Conservation (phyloP, 139 green algal genomes). For the Tetratostichococcus sp. region DNA sequence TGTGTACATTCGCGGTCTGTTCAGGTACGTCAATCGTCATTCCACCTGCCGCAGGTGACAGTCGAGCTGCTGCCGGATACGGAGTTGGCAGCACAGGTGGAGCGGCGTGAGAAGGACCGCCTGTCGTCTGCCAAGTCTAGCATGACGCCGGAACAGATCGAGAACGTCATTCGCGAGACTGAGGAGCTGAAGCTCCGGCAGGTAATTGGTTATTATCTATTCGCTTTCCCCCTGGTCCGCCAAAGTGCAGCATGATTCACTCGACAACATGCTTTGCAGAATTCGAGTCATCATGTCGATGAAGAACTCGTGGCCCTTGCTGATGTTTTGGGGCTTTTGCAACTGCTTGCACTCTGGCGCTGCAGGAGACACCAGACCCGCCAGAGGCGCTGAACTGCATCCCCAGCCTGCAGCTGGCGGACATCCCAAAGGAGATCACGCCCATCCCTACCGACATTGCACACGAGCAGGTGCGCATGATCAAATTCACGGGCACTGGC, state of each 20-base stretch:
- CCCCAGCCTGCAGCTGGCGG: conserved; percentile 67
- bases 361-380: conserved; percentile 92
- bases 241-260: no score
- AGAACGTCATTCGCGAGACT: conserved; percentile 61
- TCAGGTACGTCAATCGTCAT: no score
- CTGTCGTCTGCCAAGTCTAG: conserved; percentile 30
- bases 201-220: conserved; percentile 9
- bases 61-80: conserved; percentile 78
- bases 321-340: no score
- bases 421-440: conserved; percentile 83
- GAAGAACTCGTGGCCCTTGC: no score
- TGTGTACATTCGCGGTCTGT: no score
- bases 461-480: conserved; percentile 8
- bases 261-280: no score
- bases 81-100: conserved; percentile 52
- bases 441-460: conserved; percentile 73
- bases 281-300: no score
- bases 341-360: no score
- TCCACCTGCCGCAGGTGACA: conserved; percentile 52
- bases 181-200: conserved; percentile 73
- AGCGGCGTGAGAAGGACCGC: conserved; percentile 71
- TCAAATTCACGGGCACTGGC: not conserved
- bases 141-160: conserved; percentile 33
- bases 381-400: conserved; percentile 86
- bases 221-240: no score